phyloP scores from a whole-genome alignment of 306 rosid species.

The Ormosia emarginata region DNA sequence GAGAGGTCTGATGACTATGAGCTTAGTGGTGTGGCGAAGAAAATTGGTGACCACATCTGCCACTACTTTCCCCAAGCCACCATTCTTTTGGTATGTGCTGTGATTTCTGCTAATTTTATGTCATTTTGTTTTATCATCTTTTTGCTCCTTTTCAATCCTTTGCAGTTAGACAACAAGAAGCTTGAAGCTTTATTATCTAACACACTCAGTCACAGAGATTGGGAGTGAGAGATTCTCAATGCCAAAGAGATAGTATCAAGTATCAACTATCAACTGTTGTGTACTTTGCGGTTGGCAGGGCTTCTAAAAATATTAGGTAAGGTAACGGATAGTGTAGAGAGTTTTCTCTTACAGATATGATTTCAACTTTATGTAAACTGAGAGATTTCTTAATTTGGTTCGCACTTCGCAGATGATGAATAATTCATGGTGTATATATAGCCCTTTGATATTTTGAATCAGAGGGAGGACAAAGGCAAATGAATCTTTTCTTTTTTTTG shows the following conservation, averaged over 20 bases:
- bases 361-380: too few species aligned
- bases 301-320: too few species aligned
- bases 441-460: background rate
- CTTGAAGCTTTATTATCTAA: conserved; percentile 41
- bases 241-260: too few species aligned
- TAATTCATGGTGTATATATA: background rate
- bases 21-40: conserved; percentile 75
- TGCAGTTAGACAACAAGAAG: conserved; percentile 84
- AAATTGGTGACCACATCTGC: conserved; percentile 80
- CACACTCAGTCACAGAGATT: too few species aligned
- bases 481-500: background rate
- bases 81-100: conserved; percentile 64
- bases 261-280: too few species aligned
- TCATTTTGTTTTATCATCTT: background rate
- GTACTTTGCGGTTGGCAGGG: too few species aligned
- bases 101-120: background rate
- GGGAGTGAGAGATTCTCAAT: too few species aligned
- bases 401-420: background rate
- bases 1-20: conserved; percentile 88
- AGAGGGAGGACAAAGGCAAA: background rate
- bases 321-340: too few species aligned
- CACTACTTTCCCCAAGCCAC: conserved; percentile 89
- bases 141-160: background rate
- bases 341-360: too few species aligned
- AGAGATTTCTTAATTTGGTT: background rate